Base-by-base conservation (phyloP, 495 filamentous ascomycete genomes). In the Penicillium silybi region DNA sequence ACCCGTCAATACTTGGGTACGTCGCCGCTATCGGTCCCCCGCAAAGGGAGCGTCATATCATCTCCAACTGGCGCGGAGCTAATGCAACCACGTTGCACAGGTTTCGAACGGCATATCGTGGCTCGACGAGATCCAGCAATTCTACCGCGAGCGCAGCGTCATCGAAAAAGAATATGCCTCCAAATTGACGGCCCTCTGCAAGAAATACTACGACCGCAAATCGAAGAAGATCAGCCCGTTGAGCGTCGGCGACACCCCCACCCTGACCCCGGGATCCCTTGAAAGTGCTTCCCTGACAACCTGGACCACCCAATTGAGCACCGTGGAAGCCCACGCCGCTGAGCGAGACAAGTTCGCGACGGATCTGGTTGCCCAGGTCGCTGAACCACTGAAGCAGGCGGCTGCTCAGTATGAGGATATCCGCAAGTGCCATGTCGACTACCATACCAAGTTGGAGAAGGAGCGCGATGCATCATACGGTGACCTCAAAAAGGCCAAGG, bases 141-240 rank as follows among this genome's bases (percentile, higher is more conserved):
- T 97, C 73, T 99, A 97, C 75, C 86, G 93, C 27, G 93, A 99
- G 69, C 82, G 95, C 46, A 90, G 89, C 57, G 83, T 66, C 16
- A 96, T 97, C 64, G 93, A 99, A 70, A 97, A 96, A 70, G 95
- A 97, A 66, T 97, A 99, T 69, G 86, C 89, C 54, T 74, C 83
- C 41, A 97, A 90, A 71, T 81, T 99, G 34, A 88, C 81, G 51
- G 84, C 82, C 2, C 74, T 99, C 44, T 91, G 91, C 48, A 93
- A 91, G 77, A 96, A 90, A 65, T 97, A 96, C 73, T 90, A 88
- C 59, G 95, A 99, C 66, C 95, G 93, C 75, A 97, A 96, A 73
- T 82, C 86, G 13, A 92, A 85, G 74, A 96, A 95, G 74, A 85
- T 88, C 25, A 87, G 89, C 58, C 86, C 77, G 56, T 62, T 99